Evolutionary conservation across 352 stramenopile genomes (phyloP), one percentile per base, ranked within the genome.

Genomic region (Globisporangium middletonii): DNA sequence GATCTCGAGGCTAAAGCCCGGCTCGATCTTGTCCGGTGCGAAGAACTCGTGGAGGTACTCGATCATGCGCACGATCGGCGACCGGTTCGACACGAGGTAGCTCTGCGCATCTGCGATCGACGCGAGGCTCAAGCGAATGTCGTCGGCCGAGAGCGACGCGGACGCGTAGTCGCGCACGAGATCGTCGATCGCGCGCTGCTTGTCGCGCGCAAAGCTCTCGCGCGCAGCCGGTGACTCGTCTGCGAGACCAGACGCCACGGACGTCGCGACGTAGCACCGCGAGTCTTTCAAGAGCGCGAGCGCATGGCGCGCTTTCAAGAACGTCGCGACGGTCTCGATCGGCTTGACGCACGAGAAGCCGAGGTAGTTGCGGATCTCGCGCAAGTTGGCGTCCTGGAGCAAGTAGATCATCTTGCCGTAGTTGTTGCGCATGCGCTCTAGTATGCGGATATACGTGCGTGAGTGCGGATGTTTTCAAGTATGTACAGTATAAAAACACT

Each of bases 371-470:
- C 71, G 55, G 47, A 96, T 84, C 35, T 89, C 79, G 11, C 79
- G 71, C 50, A 87, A 64, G 57, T 91, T 88, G 12, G 90, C 75
- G 66, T 98, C 92, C 69, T 98, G 92, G 26, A 98, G 63, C 57
- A 98, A 65, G 70, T 97, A 97, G 63, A 98, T 96, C 70, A 98
- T 86, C 72, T 98, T 98, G 52, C 92, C 92, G 68, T 98, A 98
- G 53, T 92, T 96, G 60, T 83, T 81, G 49, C 92, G 76, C 86
- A 98, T 96, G 4, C 75, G 73, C 50, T 86, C 79, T 72, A 47
- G 13, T 44, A 49, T 28, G 30, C 13, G 13, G 47, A 4, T 16
- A 60, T 42, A 42, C 13, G 13, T 15, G 8, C 37, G 37, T 42
- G 8, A 42, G 37, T 42, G 37, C 13, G 8, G 37, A 13, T 42